Evolutionary conservation across 768 basidiomycete species (phyloP), one percentile per base, ranked within the genome.

Genomic region (Leccinum barrowsii): DNA sequence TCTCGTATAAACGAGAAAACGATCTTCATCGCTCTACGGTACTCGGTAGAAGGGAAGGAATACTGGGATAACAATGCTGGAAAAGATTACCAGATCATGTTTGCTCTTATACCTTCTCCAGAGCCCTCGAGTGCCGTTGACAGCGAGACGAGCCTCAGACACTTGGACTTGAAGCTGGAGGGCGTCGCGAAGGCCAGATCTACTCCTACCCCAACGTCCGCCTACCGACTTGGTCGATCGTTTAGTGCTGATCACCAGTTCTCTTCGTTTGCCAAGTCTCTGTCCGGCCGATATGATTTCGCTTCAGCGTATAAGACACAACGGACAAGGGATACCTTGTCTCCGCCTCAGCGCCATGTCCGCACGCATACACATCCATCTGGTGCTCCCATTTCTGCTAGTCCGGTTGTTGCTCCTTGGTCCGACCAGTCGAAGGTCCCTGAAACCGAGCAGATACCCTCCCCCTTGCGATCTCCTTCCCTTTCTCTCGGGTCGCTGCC

Each of bases 41-140:
- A 89, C 65, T 72, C 76, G 12, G 83, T 86, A 24, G 84, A 75
- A 5, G 90, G 89, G 0, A 74, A 77, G 63, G 94, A 98, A 71
- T 82, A 89, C 58, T 98, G 96, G 96, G 96, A 98, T 72, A 95
- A 92, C 76, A 96, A 97, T 68, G 70, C 65, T 24, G 87, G 88
- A 2, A 70, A 78, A 55, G 92, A 98, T 69, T 98, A 96, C 72
- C 76, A 83, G 50, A 82, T 90, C 55, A 82, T 78, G 56, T 95
- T 98, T 68, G 74, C 73, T 55, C 61, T 61, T 15, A 50, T 48
- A 58, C 66, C 65, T 53, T 65, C 66, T 54, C 64, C 59, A 26
- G 61, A 65, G 44, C 53, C 67, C 40, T 71, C 63, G 47, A 63
- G 71, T 52, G 73, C 69, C 21, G 73, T 73, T 26, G 75, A 76